These are phyloP conservation scores for Neurospora sp. DNA, from an alignment of 495 filamentous ascomycete species.

Conservation along the genomic window DNA sequence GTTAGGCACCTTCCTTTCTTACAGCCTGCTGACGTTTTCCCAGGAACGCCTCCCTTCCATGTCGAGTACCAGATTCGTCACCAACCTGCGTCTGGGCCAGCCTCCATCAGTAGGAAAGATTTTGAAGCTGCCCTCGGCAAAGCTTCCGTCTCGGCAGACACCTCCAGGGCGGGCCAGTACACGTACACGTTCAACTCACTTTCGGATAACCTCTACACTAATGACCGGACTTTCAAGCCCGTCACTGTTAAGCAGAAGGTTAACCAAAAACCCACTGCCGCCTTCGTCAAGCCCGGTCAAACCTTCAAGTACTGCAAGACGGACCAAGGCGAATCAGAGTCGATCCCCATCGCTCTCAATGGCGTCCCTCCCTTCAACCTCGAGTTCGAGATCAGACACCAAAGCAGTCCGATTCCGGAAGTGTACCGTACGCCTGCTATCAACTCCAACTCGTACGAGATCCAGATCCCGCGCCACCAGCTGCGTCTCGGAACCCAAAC, in stretches of 20 bases:
- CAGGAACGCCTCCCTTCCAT: slow-evolving; percentile 69
- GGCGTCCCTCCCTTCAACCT: slow-evolving; percentile 83
- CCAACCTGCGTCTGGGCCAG: slow-evolving; percentile 51
- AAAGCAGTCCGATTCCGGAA: slow-evolving; percentile 68
- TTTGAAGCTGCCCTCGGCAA: slow-evolving; percentile 62
- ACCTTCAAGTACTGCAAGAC: slow-evolving; percentile 90
- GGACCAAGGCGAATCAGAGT: slow-evolving; percentile 68
- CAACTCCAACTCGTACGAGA: slow-evolving; percentile 57
- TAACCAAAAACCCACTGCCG: slow-evolving; percentile 65
- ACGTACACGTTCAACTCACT: slow-evolving; percentile 77
- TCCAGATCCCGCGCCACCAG: slow-evolving; percentile 71
- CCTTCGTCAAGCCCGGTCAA: slow-evolving; percentile 78
- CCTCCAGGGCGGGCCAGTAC: slow-evolving; percentile 66
- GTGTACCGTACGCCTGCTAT: slow-evolving; percentile 69
- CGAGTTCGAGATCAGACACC: slow-evolving; percentile 86
- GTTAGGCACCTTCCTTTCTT: background rate
- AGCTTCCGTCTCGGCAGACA: slow-evolving; percentile 74
- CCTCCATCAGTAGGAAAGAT: slow-evolving; percentile 49
- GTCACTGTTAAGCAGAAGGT: slow-evolving; percentile 74
- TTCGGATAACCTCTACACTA: slow-evolving; percentile 73
- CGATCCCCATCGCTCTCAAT: slow-evolving; percentile 72
- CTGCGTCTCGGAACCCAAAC: slow-evolving; percentile 78
- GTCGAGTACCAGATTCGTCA: slow-evolving; percentile 71
- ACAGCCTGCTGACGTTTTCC: slow-evolving; percentile 1
- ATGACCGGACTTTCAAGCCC: slow-evolving; percentile 52